Evolutionary conservation across 1,139 yeast genomes (phyloP).

Genomic region (Meyerozyma athensensis): DNA sequence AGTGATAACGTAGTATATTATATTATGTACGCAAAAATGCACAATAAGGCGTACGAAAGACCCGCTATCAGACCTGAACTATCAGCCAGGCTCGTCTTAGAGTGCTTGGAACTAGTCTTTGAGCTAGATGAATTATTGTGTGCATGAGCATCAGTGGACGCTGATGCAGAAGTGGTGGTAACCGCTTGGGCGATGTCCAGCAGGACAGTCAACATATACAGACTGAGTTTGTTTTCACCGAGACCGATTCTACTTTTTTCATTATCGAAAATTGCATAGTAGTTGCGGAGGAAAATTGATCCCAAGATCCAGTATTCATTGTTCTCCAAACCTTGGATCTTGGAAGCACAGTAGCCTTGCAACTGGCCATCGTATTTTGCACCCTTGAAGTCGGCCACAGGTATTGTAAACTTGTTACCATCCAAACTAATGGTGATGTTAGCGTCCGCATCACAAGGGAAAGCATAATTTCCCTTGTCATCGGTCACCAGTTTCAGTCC

Average conservation of each 20-base stretch:
- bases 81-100: slow-evolving; percentile 3
- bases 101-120: not conserved
- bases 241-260: slow-evolving; percentile 49
- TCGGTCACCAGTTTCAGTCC: slow-evolving; percentile 49
- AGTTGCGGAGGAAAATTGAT: slow-evolving; percentile 53
- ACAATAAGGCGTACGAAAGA: slow-evolving; percentile 3
- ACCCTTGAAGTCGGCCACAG: slow-evolving; percentile 46
- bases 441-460: slow-evolving; percentile 45
- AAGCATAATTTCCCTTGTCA: slow-evolving; percentile 53
- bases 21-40: not conserved
- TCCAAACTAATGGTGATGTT: slow-evolving; percentile 36
- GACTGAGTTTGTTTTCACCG: slow-evolving; percentile 24
- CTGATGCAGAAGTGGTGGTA: not conserved
- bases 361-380: slow-evolving; percentile 35
- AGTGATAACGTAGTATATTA: slow-evolving; percentile 49
- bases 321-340: slow-evolving; percentile 50
- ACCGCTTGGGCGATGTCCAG: not conserved
- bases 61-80: slow-evolving; percentile 1
- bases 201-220: slow-evolving; percentile 5
- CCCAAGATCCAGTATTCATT: slow-evolving; percentile 49
- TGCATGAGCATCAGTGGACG: not conserved
- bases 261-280: slow-evolving; percentile 57
- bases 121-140: slow-evolving; percentile 1
- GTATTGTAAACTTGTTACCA: slow-evolving; percentile 41
- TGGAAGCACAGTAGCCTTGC: slow-evolving; percentile 57